Evolutionary conservation across 1,284 basidiomycete genomes (phyloP), one percentile per base, ranked within the genome.

Genomic region (Ceratobasidium sp.): DNA sequence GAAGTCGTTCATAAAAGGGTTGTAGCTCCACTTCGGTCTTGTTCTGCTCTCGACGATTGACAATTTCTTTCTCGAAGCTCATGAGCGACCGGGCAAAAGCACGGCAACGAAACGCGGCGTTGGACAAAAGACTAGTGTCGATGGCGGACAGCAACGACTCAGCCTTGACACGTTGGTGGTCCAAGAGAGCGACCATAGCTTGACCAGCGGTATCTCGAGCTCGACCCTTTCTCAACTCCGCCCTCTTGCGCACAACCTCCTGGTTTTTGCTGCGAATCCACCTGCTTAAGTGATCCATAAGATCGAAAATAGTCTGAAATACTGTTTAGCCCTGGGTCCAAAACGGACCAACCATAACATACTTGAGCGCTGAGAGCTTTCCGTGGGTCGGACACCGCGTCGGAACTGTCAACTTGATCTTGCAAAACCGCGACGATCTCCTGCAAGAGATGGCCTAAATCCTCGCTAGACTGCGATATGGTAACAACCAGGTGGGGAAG

Each of bases 51-150:
- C 84, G 83, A 36, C 91, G 81, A 0, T 82, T 81, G 23, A 88
- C 77, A 36, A 96, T 86, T 60, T 92, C 89, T 69, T 90, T 88
- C 79, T 99, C 97, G 76, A 96, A 97, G 79, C 92, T 96, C 87
- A 98, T 94, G 48, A 99, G 84, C 0, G 97, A 91, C 44, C 97
- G 87, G 0, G 97, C 96, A 78, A 94, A 98, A 0, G 96, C 92
- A 78, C 92, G 95, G 83, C 95, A 97, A 77, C 95, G 88, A 73
- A 99, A 86, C 0, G 97, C 95, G 0, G 97, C 97, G 77, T 92
- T 89, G 0, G 96, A 97, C 84, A 97, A 91, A 23, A 98, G 85
- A 74, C 92, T 89, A 74, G 92, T 90, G 75, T 97, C 90, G 73
- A 98, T 95, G 77, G 86, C 91, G 3, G 88, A 87, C 23, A 98